Evolutionary conservation across 2,329 filamentous ascomycete species (phyloP).

Genomic region (Arthrobotrys musiformis): DNA sequence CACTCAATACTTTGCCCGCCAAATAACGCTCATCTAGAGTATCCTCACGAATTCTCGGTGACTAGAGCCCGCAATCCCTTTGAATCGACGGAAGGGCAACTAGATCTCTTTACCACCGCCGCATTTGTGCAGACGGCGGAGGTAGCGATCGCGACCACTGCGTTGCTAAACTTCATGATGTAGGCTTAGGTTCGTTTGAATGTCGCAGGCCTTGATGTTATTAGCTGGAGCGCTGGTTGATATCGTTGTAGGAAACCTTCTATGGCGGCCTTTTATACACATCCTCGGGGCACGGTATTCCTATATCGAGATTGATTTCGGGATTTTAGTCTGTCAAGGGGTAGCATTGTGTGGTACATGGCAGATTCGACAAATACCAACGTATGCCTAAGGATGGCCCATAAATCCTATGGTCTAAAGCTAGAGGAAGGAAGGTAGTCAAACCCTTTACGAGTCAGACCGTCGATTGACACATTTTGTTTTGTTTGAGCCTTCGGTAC

Average conservation of each 20-base stretch:
- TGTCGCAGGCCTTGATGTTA: too few relatives aligned
- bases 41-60: constrained; percentile 61
- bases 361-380: not conserved
- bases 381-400: not conserved
- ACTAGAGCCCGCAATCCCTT: constrained; percentile 63
- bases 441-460: not conserved
- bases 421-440: not conserved
- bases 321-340: too few relatives aligned
- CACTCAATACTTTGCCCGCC: not conserved
- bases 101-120: not conserved
- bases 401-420: not conserved
- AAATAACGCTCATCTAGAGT: not conserved
- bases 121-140: constrained; percentile 12
- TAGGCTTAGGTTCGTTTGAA: not conserved
- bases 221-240: too few relatives aligned
- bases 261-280: not conserved
- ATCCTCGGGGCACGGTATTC: not conserved
- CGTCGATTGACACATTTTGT: not conserved
- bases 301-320: not conserved
- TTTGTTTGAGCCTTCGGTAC: too few relatives aligned
- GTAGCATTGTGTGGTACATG: too few relatives aligned
- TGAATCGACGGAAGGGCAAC: constrained; percentile 57
- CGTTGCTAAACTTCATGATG: constrained; percentile 48
- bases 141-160: not conserved
- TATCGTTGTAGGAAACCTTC: too few relatives aligned